These are phyloP conservation scores for Funneliformis caledonium DNA, from an alignment of 371 early-diverging fungal species.

Conservation along the genomic window DNA sequence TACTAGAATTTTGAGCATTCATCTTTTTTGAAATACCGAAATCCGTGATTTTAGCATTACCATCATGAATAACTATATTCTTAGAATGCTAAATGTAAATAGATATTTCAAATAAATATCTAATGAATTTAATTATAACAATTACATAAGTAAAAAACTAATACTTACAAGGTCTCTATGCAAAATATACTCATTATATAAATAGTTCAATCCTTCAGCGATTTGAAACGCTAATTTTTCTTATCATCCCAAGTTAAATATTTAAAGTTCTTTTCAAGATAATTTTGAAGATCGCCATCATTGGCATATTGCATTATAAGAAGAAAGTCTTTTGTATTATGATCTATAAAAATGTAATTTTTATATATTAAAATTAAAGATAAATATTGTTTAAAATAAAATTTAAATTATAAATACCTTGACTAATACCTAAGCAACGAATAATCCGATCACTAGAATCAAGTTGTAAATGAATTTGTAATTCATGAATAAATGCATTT, in stretches of 20 bases:
- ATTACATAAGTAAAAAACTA: too few species aligned
- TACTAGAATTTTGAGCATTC: neutral
- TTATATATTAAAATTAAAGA: too few species aligned
- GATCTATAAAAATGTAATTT: neutral
- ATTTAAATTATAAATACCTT: too few species aligned
- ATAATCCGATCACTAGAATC: too few species aligned
- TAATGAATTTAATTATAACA: too few species aligned
- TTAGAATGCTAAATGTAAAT: neutral
- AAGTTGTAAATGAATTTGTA: too few species aligned
- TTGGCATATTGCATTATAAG: neutral
- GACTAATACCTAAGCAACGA: too few species aligned
- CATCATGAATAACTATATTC: neutral
- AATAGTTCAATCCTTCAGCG: neutral
- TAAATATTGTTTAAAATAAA: too few species aligned
- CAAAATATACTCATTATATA: neutral
- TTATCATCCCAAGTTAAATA: neutral
- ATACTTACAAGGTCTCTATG: neutral
- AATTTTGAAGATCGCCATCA: neutral
- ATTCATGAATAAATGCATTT: too few species aligned
- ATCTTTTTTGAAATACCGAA: neutral
- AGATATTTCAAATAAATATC: too few species aligned
- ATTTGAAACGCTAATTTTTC: neutral
- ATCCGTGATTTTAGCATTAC: neutral
- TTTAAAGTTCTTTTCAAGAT: neutral
- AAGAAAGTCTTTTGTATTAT: neutral